These are phyloP conservation scores for Pseudonitzschia delicatissima DNA, from an alignment of 108 stramenopile species.

Conservation along the genomic window DNA sequence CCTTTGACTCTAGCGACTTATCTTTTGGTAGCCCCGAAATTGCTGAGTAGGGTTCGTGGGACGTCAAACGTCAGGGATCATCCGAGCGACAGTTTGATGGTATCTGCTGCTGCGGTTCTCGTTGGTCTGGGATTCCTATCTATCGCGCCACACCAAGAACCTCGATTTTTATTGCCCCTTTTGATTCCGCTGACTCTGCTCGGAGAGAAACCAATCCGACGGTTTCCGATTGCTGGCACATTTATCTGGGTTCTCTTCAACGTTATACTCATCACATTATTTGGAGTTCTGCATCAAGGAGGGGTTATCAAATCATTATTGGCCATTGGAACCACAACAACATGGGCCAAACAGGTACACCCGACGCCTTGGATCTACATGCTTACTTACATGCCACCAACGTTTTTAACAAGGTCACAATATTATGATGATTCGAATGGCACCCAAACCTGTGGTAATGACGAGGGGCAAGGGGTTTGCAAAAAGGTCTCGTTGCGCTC, in stretches of 20 bases:
- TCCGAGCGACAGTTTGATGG: not conserved
- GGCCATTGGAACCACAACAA: slow-evolving; percentile 6
- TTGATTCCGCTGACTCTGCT: slow-evolving; percentile 56
- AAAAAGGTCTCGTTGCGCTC: not conserved
- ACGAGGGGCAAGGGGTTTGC: not conserved
- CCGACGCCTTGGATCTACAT: slow-evolving; percentile 48
- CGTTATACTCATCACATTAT: slow-evolving; percentile 49
- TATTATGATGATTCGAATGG: not conserved
- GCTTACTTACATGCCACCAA: slow-evolving; percentile 80
- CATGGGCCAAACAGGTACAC: not conserved
- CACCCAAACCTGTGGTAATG: not conserved
- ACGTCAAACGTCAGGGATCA: not conserved
- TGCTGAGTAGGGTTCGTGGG: not conserved
- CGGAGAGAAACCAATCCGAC: slow-evolving; percentile 23
- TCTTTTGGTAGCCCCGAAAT: not conserved
- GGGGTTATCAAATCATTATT: slow-evolving; percentile 52
- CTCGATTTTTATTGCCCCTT: slow-evolving; percentile 69
- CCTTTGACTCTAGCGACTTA: slow-evolving; percentile 53
- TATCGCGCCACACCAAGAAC: slow-evolving; percentile 81
- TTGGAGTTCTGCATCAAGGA: slow-evolving; percentile 73
- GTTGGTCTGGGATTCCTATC: slow-evolving; percentile 58
- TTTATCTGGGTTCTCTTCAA: slow-evolving; percentile 66
- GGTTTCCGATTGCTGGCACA: not conserved
- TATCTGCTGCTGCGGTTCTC: slow-evolving; percentile 37
- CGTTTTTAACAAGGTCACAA: slow-evolving; percentile 48